These are phyloP conservation scores for Phialemoniopsis sp. DNA, from an alignment of 2,329 filamentous ascomycete species.

Conservation along the genomic window DNA sequence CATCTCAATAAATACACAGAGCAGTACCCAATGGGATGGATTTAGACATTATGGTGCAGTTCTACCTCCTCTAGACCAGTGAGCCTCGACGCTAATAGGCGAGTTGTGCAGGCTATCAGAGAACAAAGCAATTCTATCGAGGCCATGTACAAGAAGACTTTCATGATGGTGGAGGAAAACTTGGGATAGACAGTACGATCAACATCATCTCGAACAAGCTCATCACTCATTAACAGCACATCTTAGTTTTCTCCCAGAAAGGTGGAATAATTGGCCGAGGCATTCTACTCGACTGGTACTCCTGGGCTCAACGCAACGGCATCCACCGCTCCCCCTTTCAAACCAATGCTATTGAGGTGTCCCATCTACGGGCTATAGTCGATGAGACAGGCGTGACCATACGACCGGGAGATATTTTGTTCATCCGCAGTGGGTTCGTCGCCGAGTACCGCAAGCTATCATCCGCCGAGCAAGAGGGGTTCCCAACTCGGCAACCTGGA, in stretches of 20 bases:
- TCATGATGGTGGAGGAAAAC: no score
- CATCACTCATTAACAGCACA: constrained; percentile 7
- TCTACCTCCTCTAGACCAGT: background rate
- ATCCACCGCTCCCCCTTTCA: constrained; percentile 7
- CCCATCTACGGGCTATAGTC: constrained; percentile 25
- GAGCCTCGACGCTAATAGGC: constrained; percentile 3
- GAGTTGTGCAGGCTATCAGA: constrained; percentile 35
- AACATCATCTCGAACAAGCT: constrained; percentile 34
- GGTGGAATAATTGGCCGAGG: constrained; percentile 38
- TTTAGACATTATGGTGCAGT: constrained; percentile 25
- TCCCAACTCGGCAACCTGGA: constrained; percentile 18
- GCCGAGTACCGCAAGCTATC: constrained; percentile 20
- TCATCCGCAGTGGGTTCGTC: constrained; percentile 29
- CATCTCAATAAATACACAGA: constrained; percentile 29
- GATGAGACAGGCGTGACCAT: constrained; percentile 25
- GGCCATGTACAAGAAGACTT: constrained; percentile 31
- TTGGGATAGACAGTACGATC: constrained; percentile 18
- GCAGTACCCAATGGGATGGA: constrained; percentile 30
- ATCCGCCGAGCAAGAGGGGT: constrained; percentile 13
- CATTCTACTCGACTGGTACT: constrained; percentile 37
- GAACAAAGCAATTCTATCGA: constrained; percentile 33
- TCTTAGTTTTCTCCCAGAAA: constrained; percentile 29
- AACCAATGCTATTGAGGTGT: constrained; percentile 14
- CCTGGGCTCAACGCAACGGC: constrained; percentile 5
- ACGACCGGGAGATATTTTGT: constrained; percentile 29